phyloP scores from a whole-genome alignment of 352 stramenopile genomes.

The Phytophthora fragariaefolia region DNA sequence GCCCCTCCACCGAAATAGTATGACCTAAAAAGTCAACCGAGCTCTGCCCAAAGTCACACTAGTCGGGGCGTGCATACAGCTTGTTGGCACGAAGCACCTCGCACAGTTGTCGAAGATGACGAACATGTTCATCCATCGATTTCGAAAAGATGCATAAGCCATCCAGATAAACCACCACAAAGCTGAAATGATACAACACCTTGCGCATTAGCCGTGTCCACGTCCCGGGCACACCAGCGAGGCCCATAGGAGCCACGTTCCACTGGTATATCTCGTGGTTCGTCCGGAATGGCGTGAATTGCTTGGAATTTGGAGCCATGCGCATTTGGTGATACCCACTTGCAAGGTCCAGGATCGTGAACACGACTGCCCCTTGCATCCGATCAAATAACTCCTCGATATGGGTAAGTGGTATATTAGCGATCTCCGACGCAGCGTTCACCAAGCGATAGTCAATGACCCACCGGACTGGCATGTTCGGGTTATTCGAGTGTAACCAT shows the following conservation, averaged over 20 bases:
- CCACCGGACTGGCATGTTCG: background rate
- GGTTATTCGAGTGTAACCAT: background rate
- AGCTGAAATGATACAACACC: background rate
- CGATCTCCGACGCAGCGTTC: background rate
- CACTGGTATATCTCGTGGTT: background rate
- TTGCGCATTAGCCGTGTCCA: background rate
- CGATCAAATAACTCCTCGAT: background rate
- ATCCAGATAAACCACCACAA: background rate
- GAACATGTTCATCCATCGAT: background rate
- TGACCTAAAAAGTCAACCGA: background rate
- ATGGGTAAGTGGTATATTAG: background rate
- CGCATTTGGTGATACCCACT: background rate
- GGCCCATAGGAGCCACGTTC: background rate
- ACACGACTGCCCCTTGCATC: background rate
- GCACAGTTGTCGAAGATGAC: background rate
- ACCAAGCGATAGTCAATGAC: background rate
- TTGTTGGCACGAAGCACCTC: background rate
- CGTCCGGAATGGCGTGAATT: background rate
- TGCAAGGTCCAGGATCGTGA: conserved; percentile 1
- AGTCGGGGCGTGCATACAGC: background rate
- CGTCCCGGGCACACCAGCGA: background rate
- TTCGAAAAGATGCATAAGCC: background rate
- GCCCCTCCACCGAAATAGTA: background rate
- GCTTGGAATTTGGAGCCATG: background rate
- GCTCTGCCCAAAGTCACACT: background rate